Evolutionary conservation across 768 basidiomycete genomes (phyloP), one percentile per base, ranked within the genome.

Genomic region (Tephrocybe sp.): DNA sequence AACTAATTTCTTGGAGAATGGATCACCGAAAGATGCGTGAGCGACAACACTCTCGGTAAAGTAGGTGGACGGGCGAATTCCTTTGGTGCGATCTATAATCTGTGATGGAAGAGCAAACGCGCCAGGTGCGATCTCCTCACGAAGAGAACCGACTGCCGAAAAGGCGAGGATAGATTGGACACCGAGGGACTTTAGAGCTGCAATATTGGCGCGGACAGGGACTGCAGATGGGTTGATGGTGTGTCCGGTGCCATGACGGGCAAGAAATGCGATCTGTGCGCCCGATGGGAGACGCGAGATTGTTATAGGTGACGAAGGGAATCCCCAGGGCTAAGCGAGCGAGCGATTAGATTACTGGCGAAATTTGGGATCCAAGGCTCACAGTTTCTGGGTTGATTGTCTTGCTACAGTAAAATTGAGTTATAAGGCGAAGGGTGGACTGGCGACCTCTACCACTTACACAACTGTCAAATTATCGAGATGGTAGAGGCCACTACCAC

Each of bases 1-100:
- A 2, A 83, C 74, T 39, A 95, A 73, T 45, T 74, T 75, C 37
- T 68, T 65, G 53, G 86, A 85, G 69, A 96, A 95, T 5, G 93
- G 93, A 57, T 98, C 94, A 9, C 95, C 94, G 65, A 99, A 98
- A 66, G 88, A 84, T 23, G 93, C 85, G 65, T 99, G 96, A 3
- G 89, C 94, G 50, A 98, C 95, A 62, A 97, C 68, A 48, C 79
- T 88, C 36, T 92, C 82, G 66, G 38, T 46, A 3, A 99, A 99
- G 76, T 90, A 98, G 18, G 85, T 88, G 3, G 86, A 78, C 0
- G 88, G 86, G n/a, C 96, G 83, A 34, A 96, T 74, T 10, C 94
- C 93, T 71, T 98, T 98, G 21, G 95, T 98, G 47, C 96, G 82
- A 68, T 98, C 96, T 68, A 98, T 98, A 73, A 98, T 88, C 69